These are phyloP conservation scores for Coemansia sp. DNA, from an alignment of 192 early-diverging fungal species.

Conservation along the genomic window DNA sequence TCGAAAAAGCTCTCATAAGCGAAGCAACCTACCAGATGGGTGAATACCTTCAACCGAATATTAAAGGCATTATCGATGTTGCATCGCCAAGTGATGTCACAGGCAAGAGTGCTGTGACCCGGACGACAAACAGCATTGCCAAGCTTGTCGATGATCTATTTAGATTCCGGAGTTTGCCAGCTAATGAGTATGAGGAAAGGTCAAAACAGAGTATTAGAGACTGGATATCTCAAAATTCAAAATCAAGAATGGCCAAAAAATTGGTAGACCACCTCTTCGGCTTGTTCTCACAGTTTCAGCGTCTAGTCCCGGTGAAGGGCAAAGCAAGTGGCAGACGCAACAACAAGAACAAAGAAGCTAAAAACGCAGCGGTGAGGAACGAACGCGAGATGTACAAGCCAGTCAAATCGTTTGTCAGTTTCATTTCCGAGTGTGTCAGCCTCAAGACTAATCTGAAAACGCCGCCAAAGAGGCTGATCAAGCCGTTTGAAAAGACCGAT, in stretches of 20 bases:
- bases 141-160: not conserved
- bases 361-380: not conserved
- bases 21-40: not conserved
- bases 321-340: not conserved
- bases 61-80: not conserved
- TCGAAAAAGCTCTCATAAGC: not conserved
- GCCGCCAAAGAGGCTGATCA: too few relatives aligned
- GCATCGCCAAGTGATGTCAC: not conserved
- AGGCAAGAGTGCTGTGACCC: not conserved
- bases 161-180: not conserved
- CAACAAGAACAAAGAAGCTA: not conserved
- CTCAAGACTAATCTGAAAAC: not conserved
- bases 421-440: not conserved
- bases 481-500: too few relatives aligned
- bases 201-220: not conserved
- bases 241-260: not conserved
- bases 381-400: not conserved
- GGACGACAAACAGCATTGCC: not conserved
- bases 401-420: not conserved
- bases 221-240: not conserved
- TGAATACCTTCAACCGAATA: not conserved
- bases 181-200: not conserved
- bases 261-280: not conserved
- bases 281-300: not conserved
- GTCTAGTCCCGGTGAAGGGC: not conserved